Evolutionary conservation across 305 asterid genomes (phyloP).

Genomic region (Fraxinus xanthoxyloides): DNA sequence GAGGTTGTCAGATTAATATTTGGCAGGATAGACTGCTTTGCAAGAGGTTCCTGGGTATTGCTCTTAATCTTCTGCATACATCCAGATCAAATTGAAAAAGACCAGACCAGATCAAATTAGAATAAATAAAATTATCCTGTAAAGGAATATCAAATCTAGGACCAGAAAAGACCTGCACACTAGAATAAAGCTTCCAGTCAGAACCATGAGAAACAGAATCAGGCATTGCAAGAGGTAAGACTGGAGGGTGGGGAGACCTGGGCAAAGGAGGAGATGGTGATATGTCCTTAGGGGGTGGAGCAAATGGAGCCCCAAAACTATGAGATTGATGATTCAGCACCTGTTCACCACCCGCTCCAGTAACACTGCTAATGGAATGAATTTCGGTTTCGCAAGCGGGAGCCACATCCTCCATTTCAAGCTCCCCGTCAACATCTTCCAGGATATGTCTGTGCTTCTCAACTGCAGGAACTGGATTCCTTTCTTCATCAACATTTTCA

Average conservation of each 20-base stretch:
- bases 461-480: constrained; percentile 27
- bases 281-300: constrained; percentile 44
- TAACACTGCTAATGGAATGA: constrained; percentile 34
- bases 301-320: constrained; percentile 36
- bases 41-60: constrained; percentile 27
- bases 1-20: constrained; percentile 25
- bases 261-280: constrained; percentile 42
- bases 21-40: constrained; percentile 27
- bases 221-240: constrained; percentile 37
- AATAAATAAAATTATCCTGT: background rate
- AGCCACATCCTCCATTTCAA: constrained; percentile 97
- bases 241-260: constrained; percentile 36
- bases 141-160: constrained; percentile 6
- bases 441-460: constrained; percentile 78
- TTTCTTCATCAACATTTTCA: constrained; percentile 47
- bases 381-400: constrained; percentile 56
- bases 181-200: constrained; percentile 40
- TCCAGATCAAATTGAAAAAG: constrained; percentile 20
- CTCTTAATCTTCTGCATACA: constrained; percentile 33
- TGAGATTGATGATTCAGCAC: constrained; percentile 35
- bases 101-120: background rate
- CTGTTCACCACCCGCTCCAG: constrained; percentile 32
- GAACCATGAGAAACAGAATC: constrained; percentile 39
- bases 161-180: constrained; percentile 49
- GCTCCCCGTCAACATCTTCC: constrained; percentile 95